Evolutionary conservation across 1,284 basidiomycete species (phyloP).

Genomic region (Trichosporon sp.): DNA sequence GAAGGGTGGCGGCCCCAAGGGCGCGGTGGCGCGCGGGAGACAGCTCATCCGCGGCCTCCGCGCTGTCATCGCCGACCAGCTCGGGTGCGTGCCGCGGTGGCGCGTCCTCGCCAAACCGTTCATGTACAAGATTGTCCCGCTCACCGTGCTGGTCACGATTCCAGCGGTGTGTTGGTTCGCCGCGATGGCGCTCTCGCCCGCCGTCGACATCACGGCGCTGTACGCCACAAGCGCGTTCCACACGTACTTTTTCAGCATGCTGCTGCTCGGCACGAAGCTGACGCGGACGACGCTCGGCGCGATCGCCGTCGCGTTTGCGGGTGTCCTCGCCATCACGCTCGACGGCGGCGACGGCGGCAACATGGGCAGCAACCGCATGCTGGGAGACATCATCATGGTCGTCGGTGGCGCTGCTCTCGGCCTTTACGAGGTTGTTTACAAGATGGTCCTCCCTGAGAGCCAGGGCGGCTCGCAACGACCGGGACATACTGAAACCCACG

Average conservation of each 20-base stretch:
- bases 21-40: neutral
- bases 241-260: slow-evolving; percentile 45
- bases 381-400: slow-evolving; percentile 49
- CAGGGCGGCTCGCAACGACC: slow-evolving; percentile 30
- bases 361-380: slow-evolving; percentile 25
- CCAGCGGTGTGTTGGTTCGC: slow-evolving; percentile 43
- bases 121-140: slow-evolving; percentile 25
- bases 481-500: neutral
- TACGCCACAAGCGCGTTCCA: slow-evolving; percentile 42
- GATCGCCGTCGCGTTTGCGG: slow-evolving; percentile 44
- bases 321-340: slow-evolving; percentile 43
- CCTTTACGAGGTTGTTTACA: slow-evolving; percentile 51
- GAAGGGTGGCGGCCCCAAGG: slow-evolving; percentile 4
- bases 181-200: slow-evolving; percentile 36
- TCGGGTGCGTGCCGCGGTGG: slow-evolving; percentile 27
- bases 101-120: slow-evolving; percentile 23
- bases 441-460: slow-evolving; percentile 45
- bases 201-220: slow-evolving; percentile 44
- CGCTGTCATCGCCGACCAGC: slow-evolving; percentile 21
- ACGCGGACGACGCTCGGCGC: slow-evolving; percentile 38
- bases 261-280: slow-evolving; percentile 38
- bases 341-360: slow-evolving; percentile 20
- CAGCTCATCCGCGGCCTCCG: slow-evolving; percentile 17
- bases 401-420: slow-evolving; percentile 44
- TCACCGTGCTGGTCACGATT: slow-evolving; percentile 37